Evolutionary conservation across 257 asterid species (phyloP).

Genomic region (Plectranthus barbatus): DNA sequence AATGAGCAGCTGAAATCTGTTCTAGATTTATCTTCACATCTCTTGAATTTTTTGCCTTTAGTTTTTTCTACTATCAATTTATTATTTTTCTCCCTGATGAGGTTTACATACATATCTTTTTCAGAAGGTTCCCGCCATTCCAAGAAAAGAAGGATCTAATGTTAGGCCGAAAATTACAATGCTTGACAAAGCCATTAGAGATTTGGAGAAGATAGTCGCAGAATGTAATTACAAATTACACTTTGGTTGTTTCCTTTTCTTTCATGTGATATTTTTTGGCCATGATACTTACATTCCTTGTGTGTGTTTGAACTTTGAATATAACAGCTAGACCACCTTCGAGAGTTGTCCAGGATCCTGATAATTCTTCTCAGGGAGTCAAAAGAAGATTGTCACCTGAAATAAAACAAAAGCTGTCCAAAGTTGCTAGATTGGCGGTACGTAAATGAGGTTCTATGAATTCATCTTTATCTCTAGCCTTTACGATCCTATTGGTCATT

Average conservation of each 20-base stretch:
- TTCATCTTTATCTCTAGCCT: constrained; percentile 6
- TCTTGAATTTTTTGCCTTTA: neutral
- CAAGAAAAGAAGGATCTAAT: constrained; percentile 65
- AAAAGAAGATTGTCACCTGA: constrained; percentile 88
- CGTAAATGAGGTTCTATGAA: neutral
- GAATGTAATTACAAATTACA: constrained; percentile 52
- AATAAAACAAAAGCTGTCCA: constrained; percentile 86
- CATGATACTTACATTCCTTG: constrained; percentile 7
- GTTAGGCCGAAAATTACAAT: constrained; percentile 45
- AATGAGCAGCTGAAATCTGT: neutral
- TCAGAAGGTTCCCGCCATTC: constrained; percentile 45
- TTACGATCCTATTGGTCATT: constrained; percentile 3
- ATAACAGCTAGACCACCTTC: constrained; percentile 79
- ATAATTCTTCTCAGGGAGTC: constrained; percentile 75
- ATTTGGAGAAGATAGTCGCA: constrained; percentile 80
- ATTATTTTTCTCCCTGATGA: constrained; percentile 10
- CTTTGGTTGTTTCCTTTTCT: constrained; percentile 3
- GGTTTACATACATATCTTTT: constrained; percentile 17
- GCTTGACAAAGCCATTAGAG: constrained; percentile 93
- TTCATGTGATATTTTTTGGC: neutral
- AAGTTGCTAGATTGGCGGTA: constrained; percentile 96
- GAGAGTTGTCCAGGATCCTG: constrained; percentile 67
- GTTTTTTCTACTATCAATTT: neutral
- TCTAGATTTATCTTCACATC: neutral
- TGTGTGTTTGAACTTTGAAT: constrained; percentile 10